A percentile compares a stretch with the other conserved stretches of the same genome.
Evolutionary conservation across 306 rosid genomes (phyloP).

Genomic region (Pterocarpus santalinus): DNA sequence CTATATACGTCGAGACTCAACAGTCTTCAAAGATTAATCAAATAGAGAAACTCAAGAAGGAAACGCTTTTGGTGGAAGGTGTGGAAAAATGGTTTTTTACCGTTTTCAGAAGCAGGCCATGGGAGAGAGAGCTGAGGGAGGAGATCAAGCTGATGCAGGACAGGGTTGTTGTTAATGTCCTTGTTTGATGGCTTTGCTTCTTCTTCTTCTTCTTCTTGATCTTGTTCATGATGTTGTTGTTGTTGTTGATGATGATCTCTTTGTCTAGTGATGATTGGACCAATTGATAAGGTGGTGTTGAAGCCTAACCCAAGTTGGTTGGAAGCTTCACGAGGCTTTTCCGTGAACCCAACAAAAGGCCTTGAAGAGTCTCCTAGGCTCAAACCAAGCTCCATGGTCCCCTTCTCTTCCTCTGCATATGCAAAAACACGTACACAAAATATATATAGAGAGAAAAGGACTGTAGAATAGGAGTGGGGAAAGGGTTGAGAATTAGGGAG

Average conservation of each 20-base stretch:
- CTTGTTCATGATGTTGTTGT: slow-evolving; percentile 17
- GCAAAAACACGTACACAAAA: neutral
- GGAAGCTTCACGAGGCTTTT: slow-evolving; percentile 42
- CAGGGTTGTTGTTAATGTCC: neutral
- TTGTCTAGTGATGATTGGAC: slow-evolving; percentile 40
- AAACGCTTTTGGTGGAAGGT: neutral
- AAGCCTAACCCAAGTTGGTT: slow-evolving; percentile 60
- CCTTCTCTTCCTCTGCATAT: slow-evolving; percentile 35
- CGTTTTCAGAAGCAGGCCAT: slow-evolving; percentile 75
- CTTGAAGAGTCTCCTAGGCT: slow-evolving; percentile 81
- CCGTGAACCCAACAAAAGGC: slow-evolving; percentile 60
- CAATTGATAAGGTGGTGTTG: slow-evolving; percentile 73
- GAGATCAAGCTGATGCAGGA: slow-evolving; percentile 75
- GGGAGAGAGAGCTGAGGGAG: slow-evolving; percentile 70
- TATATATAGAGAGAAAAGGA: neutral
- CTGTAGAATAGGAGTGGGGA: slow-evolving; percentile 2
- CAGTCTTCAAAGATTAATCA: neutral
- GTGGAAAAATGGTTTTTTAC: slow-evolving; percentile 22
- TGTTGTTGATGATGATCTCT: slow-evolving; percentile 8
- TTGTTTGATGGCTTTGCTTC: slow-evolving; percentile 33
- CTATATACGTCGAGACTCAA: too few species aligned
- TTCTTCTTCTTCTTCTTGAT: neutral
- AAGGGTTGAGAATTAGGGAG: slow-evolving; percentile 46
- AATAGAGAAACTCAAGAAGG: neutral
- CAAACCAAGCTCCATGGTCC: slow-evolving; percentile 84